Percentiles rank a stretch among this genome's conserved stretches.
phyloP scores from a whole-genome alignment of 208 protist species.

The Trypanosoma vivax region DNA sequence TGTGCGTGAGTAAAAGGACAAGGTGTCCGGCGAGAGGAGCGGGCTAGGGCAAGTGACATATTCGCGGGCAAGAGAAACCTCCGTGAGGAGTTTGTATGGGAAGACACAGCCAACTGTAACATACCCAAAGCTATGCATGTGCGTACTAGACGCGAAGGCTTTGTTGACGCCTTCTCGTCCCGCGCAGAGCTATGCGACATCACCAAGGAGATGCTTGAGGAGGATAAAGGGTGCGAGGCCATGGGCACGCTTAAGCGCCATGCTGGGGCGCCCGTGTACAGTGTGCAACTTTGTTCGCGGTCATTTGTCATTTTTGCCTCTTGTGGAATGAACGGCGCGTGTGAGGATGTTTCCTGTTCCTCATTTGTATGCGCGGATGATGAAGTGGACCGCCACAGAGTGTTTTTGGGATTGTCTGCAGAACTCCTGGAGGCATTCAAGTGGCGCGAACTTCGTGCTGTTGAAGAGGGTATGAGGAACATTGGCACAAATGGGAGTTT shows the following conservation, averaged over 20 bases:
- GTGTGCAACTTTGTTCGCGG: too few species aligned
- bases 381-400: constrained; percentile 13
- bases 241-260: too few species aligned
- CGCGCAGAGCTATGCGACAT: constrained; percentile 1
- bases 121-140: constrained; percentile 2
- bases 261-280: too few species aligned
- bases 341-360: neutral
- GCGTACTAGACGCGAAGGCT: constrained; percentile 29
- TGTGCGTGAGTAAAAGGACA: too few species aligned
- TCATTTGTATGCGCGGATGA: constrained; percentile 2
- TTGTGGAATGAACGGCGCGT: too few species aligned
- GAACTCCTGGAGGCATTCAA: neutral
- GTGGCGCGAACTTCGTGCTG: neutral
- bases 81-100: too few species aligned
- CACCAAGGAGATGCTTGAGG: neutral
- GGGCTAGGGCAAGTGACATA: too few species aligned
- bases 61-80: too few species aligned
- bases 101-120: too few species aligned
- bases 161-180: constrained; percentile 21
- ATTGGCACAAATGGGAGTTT: neutral
- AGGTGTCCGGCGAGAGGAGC: too few species aligned
- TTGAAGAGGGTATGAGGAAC: neutral
- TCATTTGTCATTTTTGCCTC: too few species aligned
- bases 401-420: neutral
- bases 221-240: too few species aligned